Percentiles rank a stretch among this genome's conserved stretches.
Conservation (phyloP, 2,329 filamentous ascomycete species). For the Aureobasidium mangrovei region DNA sequence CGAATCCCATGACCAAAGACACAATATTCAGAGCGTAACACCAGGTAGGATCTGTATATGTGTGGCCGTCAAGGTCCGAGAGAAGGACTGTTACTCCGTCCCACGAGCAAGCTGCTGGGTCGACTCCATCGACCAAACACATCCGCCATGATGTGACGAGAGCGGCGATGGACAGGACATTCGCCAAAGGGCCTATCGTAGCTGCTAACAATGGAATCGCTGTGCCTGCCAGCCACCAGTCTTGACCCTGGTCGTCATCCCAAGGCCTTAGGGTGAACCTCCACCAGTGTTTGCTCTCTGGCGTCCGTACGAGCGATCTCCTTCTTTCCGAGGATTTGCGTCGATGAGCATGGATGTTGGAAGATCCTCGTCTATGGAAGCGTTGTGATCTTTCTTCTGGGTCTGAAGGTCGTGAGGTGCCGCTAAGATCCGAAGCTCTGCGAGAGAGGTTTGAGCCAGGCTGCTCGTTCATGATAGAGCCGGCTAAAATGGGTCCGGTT, state of each 20-base stretch:
- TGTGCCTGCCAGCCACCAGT: conserved; percentile 31
- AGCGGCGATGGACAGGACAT: conserved; percentile 78
- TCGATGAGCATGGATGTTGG: not conserved
- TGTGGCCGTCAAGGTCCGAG: conserved; percentile 46
- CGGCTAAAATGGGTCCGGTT: not conserved
- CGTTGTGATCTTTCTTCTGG: not conserved
- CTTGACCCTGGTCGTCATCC: conserved; percentile 26
- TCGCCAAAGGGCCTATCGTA: conserved; percentile 63
- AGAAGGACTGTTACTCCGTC: conserved; percentile 24
- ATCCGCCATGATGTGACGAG: conserved; percentile 74
- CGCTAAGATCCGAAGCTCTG: too few species aligned
- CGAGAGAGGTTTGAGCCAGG: not conserved
- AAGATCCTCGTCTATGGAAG: not conserved
- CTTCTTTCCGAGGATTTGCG: not conserved
- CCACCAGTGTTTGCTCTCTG: conserved; percentile 8
- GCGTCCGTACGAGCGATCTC: not conserved
- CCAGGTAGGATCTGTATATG: conserved; percentile 63
- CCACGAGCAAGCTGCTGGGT: conserved; percentile 22
- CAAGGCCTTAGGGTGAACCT: conserved; percentile 17
- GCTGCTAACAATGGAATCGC: conserved; percentile 22
- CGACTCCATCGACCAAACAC: conserved; percentile 34
- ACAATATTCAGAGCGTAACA: conserved; percentile 65
- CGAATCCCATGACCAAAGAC: conserved; percentile 65
- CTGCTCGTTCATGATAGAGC: not conserved
- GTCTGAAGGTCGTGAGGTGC: not conserved